Base-by-base conservation (phyloP, 139 green algal species). In the Protoeuglena noctilucae region DNA sequence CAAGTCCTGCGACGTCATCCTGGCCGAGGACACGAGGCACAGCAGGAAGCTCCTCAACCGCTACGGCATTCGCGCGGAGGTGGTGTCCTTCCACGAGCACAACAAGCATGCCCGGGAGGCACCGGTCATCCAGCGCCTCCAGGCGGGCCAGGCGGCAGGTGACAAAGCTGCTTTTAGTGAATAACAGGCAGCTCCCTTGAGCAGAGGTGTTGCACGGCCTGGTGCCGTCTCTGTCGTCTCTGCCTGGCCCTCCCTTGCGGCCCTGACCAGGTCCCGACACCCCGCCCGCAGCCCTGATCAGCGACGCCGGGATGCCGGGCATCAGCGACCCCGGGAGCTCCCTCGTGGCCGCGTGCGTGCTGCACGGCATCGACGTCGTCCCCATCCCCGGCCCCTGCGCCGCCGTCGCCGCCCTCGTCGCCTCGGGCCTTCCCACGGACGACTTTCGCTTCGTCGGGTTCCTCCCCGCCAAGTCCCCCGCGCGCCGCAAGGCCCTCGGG, bases 1-100 rank as follows among this genome's bases (percentile, higher is more conserved):
- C 23, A 40, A 56, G 18, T 50, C 47, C 1, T 78, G 63, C 4
- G 56, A 69, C 41, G 46, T 73, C 9, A 61, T 96, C 1, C 65
- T 95, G 28, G 80, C 75, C 7, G 88, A 97, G 62, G 88, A 95
- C 67, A 94, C 87, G 2, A 69, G 87, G 0, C 79, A 82, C 57
- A 92, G 79, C 1, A 30, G 61, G 0, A 72, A 82, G 57, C 76
- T 96, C 52, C 60, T 93, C 31, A 54, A 61, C 16, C 56, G 74
- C 31, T 87, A 73, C 52, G 58, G 39, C 30, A 82, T 93, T 28
- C 28, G n/a, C 0, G 56, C 46, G 3, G 1, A 58, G 51, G 61
- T 76, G 5, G 6, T 70, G 25, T 77, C 63, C 56, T 87, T 70
- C 58, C 86, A 96, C 58, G 66, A 68, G 43, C 87, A 94, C 71